These are phyloP conservation scores for Xylaria bambusicola DNA, from an alignment of 495 filamentous ascomycete species.

Conservation along the genomic window DNA sequence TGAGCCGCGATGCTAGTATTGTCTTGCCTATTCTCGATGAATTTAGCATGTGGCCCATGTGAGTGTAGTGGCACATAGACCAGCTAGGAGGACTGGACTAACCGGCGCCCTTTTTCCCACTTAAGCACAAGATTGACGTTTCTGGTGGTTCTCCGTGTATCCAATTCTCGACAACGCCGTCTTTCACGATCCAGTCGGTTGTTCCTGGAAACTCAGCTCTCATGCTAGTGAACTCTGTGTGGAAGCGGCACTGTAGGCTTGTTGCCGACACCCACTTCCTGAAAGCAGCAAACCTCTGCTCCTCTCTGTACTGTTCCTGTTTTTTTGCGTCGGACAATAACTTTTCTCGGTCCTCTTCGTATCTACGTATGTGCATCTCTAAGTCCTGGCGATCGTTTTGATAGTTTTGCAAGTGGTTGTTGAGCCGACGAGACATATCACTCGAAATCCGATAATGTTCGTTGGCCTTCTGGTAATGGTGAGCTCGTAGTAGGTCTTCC, in stretches of 20 bases:
- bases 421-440: conserved; percentile 10
- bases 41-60: neutral
- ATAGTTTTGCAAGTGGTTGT: conserved; percentile 17
- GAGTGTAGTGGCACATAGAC: neutral
- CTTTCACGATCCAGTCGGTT: conserved; percentile 2
- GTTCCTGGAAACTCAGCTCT: conserved; percentile 1
- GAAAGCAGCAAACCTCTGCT: neutral
- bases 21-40: conserved; percentile 41
- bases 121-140: conserved; percentile 1
- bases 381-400: conserved; percentile 14
- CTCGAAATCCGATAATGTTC: too few relatives aligned
- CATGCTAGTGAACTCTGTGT: neutral
- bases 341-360: conserved; percentile 22
- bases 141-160: neutral
- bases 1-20: conserved; percentile 40
- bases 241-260: neutral
- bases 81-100: neutral
- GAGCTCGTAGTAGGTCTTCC: conserved; percentile 27
- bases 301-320: neutral
- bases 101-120: conserved; percentile 4
- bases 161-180: neutral
- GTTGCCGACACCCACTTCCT: conserved; percentile 4
- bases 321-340: conserved; percentile 7
- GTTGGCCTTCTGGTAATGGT: conserved; percentile 19
- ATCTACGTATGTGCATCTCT: conserved; percentile 20